Evolutionary conservation across 169 alveolate species (phyloP).

Genomic region (Ichthyophthirius multifiliis): DNA sequence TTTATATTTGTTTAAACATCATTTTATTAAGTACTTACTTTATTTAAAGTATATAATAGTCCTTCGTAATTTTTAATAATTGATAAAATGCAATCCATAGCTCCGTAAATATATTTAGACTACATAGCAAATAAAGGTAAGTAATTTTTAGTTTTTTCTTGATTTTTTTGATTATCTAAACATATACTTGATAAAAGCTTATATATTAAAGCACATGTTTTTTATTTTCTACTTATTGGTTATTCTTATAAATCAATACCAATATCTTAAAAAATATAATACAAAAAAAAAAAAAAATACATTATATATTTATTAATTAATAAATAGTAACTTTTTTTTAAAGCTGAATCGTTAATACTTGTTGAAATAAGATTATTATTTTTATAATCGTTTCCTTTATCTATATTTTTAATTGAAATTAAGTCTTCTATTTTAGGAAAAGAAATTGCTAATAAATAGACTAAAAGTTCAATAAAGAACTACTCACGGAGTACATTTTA

Average conservation of each 20-base stretch:
- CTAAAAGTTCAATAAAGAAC: conserved; percentile 30
- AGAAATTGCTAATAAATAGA: conserved; percentile 4
- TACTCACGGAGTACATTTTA: conserved; percentile 38
- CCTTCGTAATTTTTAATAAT: conserved; percentile 39
- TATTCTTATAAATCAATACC: conserved; percentile 13
- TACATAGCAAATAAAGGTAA: conserved; percentile 33
- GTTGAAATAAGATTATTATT: neutral
- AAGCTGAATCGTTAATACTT: neutral
- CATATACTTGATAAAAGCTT: conserved; percentile 31
- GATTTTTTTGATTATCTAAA: neutral
- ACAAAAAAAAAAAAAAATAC: neutral
- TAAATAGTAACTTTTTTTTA: no score
- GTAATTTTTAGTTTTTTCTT: conserved; percentile 15
- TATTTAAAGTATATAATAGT: no score
- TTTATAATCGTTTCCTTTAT: neutral
- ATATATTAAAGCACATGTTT: conserved; percentile 30
- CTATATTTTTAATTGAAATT: neutral
- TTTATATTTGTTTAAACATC: no score
- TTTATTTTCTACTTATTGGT: conserved; percentile 21
- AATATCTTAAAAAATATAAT: neutral
- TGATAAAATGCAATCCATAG: conserved; percentile 30
- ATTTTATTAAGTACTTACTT: no score
- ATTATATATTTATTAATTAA: neutral
- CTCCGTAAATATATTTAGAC: conserved; percentile 14
- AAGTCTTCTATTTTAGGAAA: conserved; percentile 15